phyloP scores from a whole-genome alignment of 495 filamentous ascomycete species.

The Pseudoneurospora amorphoporcata region DNA sequence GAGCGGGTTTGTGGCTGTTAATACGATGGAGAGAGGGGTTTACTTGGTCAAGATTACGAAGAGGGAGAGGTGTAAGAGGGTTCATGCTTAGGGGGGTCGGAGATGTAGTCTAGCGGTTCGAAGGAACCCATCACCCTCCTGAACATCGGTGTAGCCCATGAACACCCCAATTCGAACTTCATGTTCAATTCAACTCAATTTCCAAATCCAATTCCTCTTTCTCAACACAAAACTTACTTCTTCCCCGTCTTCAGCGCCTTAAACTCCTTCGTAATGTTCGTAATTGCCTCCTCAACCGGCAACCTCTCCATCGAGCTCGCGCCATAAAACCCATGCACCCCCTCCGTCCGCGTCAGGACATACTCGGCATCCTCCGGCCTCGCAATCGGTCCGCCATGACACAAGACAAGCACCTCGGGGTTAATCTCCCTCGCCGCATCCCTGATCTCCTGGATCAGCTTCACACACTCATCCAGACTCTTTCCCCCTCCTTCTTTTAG shows the following conservation, averaged over 20 bases:
- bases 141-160: too few relatives aligned
- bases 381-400: slow-evolving; percentile 60
- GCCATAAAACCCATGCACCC: slow-evolving; percentile 61
- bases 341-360: slow-evolving; percentile 46
- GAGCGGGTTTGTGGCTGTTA: slow-evolving; percentile 43
- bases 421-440: slow-evolving; percentile 47
- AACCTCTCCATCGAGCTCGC: slow-evolving; percentile 63
- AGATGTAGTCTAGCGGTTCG: too few relatives aligned
- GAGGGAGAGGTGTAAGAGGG: neutral
- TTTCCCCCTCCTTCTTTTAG: slow-evolving; percentile 30
- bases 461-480: slow-evolving; percentile 51
- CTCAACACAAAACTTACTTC: neutral
- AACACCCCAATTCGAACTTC: too few relatives aligned
- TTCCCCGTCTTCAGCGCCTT: slow-evolving; percentile 33
- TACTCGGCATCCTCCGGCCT: slow-evolving; percentile 51
- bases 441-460: slow-evolving; percentile 48
- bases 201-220: too few relatives aligned
- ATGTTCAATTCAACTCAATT: too few relatives aligned
- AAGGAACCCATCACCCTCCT: too few relatives aligned
- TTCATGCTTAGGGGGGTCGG: neutral
- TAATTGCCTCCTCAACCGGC: slow-evolving; percentile 58
- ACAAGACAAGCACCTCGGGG: slow-evolving; percentile 52
- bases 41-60: slow-evolving; percentile 29
- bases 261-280: slow-evolving; percentile 48
- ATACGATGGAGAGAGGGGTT: slow-evolving; percentile 46